These are phyloP conservation scores for Botrytis galanthina DNA, from an alignment of 2,329 filamentous ascomycete genomes.

Conservation along the genomic window DNA sequence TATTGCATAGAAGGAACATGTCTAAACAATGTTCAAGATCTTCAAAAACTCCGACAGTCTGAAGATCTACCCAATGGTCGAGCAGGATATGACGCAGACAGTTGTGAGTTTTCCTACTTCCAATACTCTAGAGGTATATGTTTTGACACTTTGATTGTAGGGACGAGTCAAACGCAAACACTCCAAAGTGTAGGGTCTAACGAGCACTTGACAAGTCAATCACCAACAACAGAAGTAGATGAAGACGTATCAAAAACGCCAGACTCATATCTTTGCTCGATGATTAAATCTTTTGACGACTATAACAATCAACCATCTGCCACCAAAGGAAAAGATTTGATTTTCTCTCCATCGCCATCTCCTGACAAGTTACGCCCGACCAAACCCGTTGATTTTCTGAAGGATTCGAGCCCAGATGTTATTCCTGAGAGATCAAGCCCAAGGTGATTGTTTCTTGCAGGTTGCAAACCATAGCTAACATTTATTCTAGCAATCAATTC, in stretches of 20 bases:
- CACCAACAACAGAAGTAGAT: neutral
- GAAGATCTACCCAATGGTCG: neutral
- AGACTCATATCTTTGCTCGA: constrained; percentile 17
- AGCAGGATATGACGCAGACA: constrained; percentile 1
- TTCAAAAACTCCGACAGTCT: neutral
- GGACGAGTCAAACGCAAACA: constrained; percentile 18
- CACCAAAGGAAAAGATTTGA: neutral
- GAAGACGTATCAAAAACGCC: constrained; percentile 6
- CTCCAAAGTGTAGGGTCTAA: neutral
- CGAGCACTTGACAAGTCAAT: neutral
- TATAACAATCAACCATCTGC: neutral
- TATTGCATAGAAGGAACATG: neutral
- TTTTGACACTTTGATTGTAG: neutral
- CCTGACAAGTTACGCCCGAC: constrained; percentile 19
- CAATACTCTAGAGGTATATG: too few species aligned
- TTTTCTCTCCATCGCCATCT: constrained; percentile 18
- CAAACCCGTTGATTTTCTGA: constrained; percentile 23
- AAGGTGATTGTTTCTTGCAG: neutral
- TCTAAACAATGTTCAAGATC: neutral
- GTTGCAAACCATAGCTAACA: neutral
- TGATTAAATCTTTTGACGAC: constrained; percentile 14
- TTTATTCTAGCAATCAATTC: neutral
- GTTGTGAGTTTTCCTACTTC: neutral
- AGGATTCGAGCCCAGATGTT: constrained; percentile 18
- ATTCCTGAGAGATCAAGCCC: neutral